phyloP scores from a whole-genome alignment of 441 rosid species.

The Eruca vesicaria region DNA sequence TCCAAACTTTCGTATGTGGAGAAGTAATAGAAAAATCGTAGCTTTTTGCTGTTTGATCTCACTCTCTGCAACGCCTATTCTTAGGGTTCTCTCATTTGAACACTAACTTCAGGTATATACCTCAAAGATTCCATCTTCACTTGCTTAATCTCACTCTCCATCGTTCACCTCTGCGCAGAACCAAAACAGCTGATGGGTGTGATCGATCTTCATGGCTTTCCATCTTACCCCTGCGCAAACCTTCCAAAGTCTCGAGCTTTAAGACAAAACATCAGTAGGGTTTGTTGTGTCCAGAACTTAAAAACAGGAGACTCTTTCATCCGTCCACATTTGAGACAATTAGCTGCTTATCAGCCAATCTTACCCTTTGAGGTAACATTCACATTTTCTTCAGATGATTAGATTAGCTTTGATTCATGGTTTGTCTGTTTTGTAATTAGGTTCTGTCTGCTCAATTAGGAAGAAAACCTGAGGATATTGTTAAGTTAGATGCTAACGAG shows the following conservation, averaged over 20 bases:
- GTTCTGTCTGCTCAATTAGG: constrained; percentile 80
- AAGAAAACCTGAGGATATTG: constrained; percentile 89
- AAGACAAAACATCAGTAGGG: constrained; percentile 29
- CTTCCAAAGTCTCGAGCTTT: constrained; percentile 28
- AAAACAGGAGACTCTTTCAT: constrained; percentile 74
- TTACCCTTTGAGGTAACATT: constrained; percentile 75
- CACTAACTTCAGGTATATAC: background rate
- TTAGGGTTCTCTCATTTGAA: background rate
- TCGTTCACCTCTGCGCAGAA: constrained; percentile 9
- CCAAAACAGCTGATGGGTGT: constrained; percentile 51
- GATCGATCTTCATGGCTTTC: constrained; percentile 40
- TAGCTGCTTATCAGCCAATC: constrained; percentile 87
- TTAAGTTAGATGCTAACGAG: constrained; percentile 96
- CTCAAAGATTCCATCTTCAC: background rate
- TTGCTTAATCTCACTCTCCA: background rate
- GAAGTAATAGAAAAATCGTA: background rate
- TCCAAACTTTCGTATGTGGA: constrained; percentile 10
- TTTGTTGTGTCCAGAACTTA: constrained; percentile 39
- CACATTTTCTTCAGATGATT: background rate
- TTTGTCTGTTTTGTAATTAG: constrained; percentile 35
- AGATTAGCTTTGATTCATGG: background rate
- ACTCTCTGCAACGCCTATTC: background rate
- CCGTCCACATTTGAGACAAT: constrained; percentile 68
- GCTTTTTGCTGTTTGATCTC: constrained; percentile 6
- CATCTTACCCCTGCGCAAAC: constrained; percentile 38